phyloP scores from a whole-genome alignment of 2,329 filamentous ascomycete species.

The Gyromitra esculenta region DNA sequence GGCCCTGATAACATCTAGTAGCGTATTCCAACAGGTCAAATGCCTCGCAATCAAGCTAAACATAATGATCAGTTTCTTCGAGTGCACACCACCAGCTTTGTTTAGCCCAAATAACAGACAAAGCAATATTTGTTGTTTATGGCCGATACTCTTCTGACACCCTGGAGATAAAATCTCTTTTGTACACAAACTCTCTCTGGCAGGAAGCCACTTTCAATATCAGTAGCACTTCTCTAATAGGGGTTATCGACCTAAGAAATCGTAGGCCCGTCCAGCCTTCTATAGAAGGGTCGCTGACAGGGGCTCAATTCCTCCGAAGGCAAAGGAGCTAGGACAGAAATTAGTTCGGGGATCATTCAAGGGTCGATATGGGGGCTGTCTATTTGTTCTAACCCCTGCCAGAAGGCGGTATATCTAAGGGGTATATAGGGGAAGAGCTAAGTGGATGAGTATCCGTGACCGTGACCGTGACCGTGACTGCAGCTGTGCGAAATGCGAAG shows the following conservation, averaged over 20 bases:
- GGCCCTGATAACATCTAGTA: too few species aligned
- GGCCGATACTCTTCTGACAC: too few species aligned
- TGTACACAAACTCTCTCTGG: too few species aligned
- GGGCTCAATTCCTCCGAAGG: neutral
- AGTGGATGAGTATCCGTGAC: constrained; percentile 2
- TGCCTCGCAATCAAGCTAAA: too few species aligned
- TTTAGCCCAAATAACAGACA: too few species aligned
- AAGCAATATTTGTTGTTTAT: too few species aligned
- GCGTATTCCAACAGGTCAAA: too few species aligned
- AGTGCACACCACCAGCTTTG: too few species aligned
- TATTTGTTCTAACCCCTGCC: neutral
- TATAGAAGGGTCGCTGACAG: neutral
- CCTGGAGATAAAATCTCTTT: too few species aligned
- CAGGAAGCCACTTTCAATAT: too few species aligned
- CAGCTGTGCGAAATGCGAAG: neutral
- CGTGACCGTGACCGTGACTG: neutral
- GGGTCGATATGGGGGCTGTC: neutral
- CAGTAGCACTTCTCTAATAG: neutral
- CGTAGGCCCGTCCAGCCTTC: too few species aligned
- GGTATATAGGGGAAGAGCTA: neutral
- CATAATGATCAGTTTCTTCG: too few species aligned
- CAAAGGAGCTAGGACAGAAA: neutral
- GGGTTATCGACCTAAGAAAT: neutral
- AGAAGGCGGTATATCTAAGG: neutral
- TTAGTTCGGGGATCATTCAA: neutral